Percentiles rank a stretch among this genome's conserved stretches.
Evolutionary conservation across 179 eudicot species (phyloP).

Genomic region (Pouteria campechiana): DNA sequence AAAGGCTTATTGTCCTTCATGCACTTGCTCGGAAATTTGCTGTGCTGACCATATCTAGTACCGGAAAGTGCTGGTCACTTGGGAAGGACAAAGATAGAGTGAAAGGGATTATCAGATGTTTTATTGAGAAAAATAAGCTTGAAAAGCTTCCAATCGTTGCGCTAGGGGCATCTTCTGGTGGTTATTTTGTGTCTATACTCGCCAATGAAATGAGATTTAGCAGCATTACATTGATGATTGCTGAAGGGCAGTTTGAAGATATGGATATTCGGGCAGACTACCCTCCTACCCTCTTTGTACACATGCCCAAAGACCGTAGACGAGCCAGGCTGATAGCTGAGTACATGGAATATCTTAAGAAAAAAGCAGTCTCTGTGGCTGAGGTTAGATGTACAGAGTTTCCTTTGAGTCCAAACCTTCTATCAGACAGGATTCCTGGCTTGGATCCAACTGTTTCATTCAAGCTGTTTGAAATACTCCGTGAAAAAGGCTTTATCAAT

Average conservation of each 20-base stretch:
- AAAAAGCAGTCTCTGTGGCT: conserved; percentile 40
- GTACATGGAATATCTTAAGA: conserved; percentile 28
- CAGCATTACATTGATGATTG: conserved; percentile 67
- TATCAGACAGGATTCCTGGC: conserved; percentile 50
- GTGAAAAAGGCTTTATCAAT: conserved; percentile 46
- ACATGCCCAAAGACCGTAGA: conserved; percentile 77
- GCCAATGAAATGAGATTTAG: conserved; percentile 50
- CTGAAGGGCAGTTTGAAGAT: conserved; percentile 55
- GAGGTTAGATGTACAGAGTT: conserved; percentile 72
- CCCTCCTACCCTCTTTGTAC: conserved; percentile 85
- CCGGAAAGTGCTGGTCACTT: conserved; percentile 58
- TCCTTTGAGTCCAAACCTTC: conserved; percentile 40
- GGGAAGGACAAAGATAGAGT: conserved; percentile 39
- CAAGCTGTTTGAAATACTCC: conserved; percentile 33
- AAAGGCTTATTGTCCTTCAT: conserved; percentile 50
- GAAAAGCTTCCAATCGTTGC: conserved; percentile 66
- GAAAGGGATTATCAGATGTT: conserved; percentile 34
- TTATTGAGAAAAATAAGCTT: conserved; percentile 46
- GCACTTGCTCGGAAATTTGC: conserved; percentile 65
- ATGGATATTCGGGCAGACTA: conserved; percentile 46
- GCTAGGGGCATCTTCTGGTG: conserved; percentile 93
- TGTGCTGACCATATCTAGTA: conserved; percentile 55
- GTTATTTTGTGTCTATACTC: conserved; percentile 75
- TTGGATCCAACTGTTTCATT: conserved; percentile 29
- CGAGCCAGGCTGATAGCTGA: conserved; percentile 33